Conservation (phyloP, 164 flowering plant species). For the Pachysandra terminalis region DNA sequence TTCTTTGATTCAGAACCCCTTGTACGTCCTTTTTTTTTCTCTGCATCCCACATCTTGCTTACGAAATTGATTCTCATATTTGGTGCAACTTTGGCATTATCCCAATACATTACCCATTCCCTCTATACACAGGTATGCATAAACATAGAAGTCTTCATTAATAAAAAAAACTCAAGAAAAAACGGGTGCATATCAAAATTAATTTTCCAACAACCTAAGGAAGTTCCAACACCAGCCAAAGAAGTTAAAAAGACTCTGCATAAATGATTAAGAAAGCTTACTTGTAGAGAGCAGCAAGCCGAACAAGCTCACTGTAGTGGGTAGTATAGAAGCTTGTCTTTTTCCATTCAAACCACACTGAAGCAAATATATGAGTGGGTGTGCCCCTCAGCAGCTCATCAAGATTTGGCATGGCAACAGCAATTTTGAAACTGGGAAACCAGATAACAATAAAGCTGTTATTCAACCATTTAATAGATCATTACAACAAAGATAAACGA, state of each 20-base stretch:
- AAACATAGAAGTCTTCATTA: background rate
- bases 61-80: too few species aligned
- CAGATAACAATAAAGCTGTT: constrained; percentile 1
- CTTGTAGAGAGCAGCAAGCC: constrained; percentile 95
- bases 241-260: background rate
- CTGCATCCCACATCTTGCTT: too few species aligned
- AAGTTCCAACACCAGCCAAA: background rate
- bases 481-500: background rate
- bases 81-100: too few species aligned
- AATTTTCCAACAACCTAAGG: background rate
- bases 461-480: constrained; percentile 7
- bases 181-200: too few species aligned
- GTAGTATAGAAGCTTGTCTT: constrained; percentile 63
- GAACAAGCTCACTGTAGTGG: constrained; percentile 89
- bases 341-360: constrained; percentile 92
- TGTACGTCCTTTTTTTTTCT: too few species aligned
- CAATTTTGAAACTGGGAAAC: constrained; percentile 68
- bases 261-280: constrained; percentile 29
- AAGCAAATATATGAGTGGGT: constrained; percentile 71
- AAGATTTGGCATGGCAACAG: constrained; percentile 94
- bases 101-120: too few species aligned
- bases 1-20: too few species aligned
- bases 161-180: background rate
- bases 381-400: constrained; percentile 85
- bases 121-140: too few species aligned